Percentiles rank a stretch among this genome's conserved stretches.
phyloP scores from a whole-genome alignment of 176 grass and related monocot species.

The Puya raimondii region DNA sequence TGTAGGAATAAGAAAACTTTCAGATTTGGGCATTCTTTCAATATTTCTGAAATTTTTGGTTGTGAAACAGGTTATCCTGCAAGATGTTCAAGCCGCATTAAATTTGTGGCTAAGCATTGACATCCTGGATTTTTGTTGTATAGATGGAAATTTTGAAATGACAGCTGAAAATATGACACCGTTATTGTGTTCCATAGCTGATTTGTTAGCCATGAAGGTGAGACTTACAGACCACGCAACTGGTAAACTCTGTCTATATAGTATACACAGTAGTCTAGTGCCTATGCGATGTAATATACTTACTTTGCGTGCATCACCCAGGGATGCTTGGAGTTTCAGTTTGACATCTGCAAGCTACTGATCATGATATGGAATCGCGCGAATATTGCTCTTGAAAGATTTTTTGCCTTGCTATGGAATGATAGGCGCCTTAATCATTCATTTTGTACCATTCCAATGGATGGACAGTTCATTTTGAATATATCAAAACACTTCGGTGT shows the following conservation, averaged over 20 bases:
- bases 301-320: conserved; percentile 25
- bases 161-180: conserved; percentile 34
- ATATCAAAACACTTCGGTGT: conserved; percentile 37
- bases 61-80: conserved; percentile 47
- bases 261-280: background rate
- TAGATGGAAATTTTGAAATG: conserved; percentile 22
- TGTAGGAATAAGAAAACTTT: background rate
- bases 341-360: conserved; percentile 65
- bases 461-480: conserved; percentile 44
- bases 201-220: conserved; percentile 80
- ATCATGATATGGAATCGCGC: conserved; percentile 48
- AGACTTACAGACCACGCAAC: background rate
- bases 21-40: background rate
- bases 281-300: conserved; percentile 10
- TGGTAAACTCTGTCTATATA: background rate
- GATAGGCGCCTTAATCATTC: conserved; percentile 64
- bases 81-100: conserved; percentile 33
- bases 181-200: conserved; percentile 69
- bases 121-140: conserved; percentile 25
- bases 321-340: conserved; percentile 70
- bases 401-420: conserved; percentile 47
- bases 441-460: conserved; percentile 52
- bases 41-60: conserved; percentile 13
- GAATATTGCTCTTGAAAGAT: conserved; percentile 43
- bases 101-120: conserved; percentile 39